phyloP scores from a whole-genome alignment of 169 alveolate species.

The Plasmodium inui region DNA sequence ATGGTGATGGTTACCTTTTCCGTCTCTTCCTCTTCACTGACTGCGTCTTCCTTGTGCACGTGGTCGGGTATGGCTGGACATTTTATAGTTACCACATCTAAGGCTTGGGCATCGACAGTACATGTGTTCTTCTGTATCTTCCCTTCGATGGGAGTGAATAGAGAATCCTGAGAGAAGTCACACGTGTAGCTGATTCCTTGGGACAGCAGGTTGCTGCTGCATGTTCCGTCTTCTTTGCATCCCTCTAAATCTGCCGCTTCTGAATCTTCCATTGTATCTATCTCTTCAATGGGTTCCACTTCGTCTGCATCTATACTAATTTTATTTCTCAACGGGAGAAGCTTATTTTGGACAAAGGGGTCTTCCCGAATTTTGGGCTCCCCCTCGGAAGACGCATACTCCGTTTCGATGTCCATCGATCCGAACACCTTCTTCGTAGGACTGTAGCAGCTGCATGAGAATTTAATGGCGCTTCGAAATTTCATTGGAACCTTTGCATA shows the following conservation, averaged over 20 bases:
- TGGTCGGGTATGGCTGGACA: constrained; percentile 11
- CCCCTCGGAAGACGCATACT: background rate
- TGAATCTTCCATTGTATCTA: background rate
- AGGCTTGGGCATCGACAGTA: constrained; percentile 20
- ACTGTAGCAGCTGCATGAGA: constrained; percentile 59
- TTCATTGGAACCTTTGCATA: constrained; percentile 30
- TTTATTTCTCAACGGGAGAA: background rate
- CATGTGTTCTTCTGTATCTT: constrained; percentile 31
- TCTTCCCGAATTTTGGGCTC: background rate
- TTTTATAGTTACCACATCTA: constrained; percentile 50
- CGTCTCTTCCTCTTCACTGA: background rate
- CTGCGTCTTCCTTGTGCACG: background rate
- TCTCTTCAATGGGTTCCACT: background rate
- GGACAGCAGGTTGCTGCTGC: background rate
- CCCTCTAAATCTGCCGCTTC: background rate
- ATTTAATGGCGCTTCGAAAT: constrained; percentile 8
- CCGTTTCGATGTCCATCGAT: constrained; percentile 24
- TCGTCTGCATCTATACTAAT: background rate
- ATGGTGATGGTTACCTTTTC: constrained; percentile 6
- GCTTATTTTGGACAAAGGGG: background rate
- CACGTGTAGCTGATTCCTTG: constrained; percentile 11
- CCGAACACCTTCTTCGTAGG: constrained; percentile 39
- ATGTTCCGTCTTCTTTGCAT: background rate
- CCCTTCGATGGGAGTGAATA: background rate
- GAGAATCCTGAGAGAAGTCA: constrained; percentile 8